These are phyloP conservation scores for Clonostachys rosea DNA, from an alignment of 2,329 filamentous ascomycete genomes.

Conservation along the genomic window DNA sequence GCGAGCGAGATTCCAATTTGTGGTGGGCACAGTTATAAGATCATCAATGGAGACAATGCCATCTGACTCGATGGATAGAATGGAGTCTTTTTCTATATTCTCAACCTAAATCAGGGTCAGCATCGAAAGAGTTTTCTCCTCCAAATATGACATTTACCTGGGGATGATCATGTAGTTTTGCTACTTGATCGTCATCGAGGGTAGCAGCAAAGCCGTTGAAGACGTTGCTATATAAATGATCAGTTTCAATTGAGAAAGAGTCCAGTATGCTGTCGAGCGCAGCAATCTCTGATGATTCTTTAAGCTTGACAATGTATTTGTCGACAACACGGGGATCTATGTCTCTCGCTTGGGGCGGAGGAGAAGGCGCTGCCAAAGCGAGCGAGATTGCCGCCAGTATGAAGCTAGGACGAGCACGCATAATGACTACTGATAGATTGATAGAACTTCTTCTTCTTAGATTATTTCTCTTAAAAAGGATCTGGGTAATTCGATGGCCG, in stretches of 20 bases:
- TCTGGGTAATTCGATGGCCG: no score
- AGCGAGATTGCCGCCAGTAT: not conserved
- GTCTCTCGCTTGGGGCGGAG: not conserved
- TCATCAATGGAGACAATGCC: conserved; percentile 6
- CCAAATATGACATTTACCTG: conserved; percentile 5
- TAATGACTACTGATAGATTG: no score
- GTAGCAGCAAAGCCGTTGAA: conserved; percentile 19
- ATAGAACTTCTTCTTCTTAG: no score
- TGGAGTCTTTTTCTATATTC: conserved; percentile 28
- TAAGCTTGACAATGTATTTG: conserved; percentile 13
- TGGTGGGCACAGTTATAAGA: no score
- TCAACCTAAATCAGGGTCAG: conserved; percentile 11
- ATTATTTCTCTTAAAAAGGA: no score
- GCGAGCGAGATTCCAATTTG: conserved; percentile 23
- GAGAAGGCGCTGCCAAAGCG: not conserved
- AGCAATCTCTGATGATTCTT: not conserved
- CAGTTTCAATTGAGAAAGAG: conserved; percentile 2
- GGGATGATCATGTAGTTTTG: conserved; percentile 15
- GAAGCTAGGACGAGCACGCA: no score
- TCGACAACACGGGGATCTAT: not conserved
- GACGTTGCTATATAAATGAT: conserved; percentile 2
- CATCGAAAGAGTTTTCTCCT: no score
- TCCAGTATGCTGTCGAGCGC: conserved; percentile 2
- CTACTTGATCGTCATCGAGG: conserved; percentile 13
- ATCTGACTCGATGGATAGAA: conserved; percentile 36